Base-by-base conservation (phyloP, 2,329 filamentous ascomycete genomes). In the Ophiocordyceps robertsii region DNA sequence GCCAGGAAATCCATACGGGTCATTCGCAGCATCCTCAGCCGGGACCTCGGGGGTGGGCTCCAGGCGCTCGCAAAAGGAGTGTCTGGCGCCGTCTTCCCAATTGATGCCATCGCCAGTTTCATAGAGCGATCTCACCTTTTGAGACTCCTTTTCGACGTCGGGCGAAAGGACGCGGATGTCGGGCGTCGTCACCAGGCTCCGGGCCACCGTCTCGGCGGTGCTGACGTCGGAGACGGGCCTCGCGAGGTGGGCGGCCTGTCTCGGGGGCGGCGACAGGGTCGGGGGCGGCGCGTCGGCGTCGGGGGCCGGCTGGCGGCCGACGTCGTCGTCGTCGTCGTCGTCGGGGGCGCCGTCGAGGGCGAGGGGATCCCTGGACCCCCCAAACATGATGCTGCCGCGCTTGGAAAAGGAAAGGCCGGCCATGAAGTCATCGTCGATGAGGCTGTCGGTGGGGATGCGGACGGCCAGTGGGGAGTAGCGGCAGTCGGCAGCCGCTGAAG, bases 51-150 rank as follows among this genome's bases (percentile, higher is more conserved):
- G 63, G 54, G 66, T 66, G 50, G 72, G 65, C 55, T 67, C 66
- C 47, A 68, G 60, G 46, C 63, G 66, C 54, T 68, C 70, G 58
- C 62, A 64, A 51, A 67, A 68, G 56, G 63, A 67, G 56, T 57
- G 64, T 50, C 65, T 60, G 46, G 59, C 65, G 48, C 70, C 69
- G 55, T 73, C 68, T 59, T 73, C 69, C 67, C 68, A 72, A 49
- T 61, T 63, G 60, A 70, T 59, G 60, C 58, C 61, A 56, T 73
- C 72, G 63, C 67, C 68, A 55, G 67, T 66, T 65, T 72, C 68
- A 68, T 78, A 78, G 63, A 78, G 73, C 62, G 73, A 77, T 69
- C 74, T 76, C 70, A 78, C 74, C 69, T 77, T 77, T 72, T 73
- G 72, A 65, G 74, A 78, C 65, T 78, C 74, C 64, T 70, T 72